Conservation (phyloP, 208 protist species). For the Histomonas meleagridis region DNA sequence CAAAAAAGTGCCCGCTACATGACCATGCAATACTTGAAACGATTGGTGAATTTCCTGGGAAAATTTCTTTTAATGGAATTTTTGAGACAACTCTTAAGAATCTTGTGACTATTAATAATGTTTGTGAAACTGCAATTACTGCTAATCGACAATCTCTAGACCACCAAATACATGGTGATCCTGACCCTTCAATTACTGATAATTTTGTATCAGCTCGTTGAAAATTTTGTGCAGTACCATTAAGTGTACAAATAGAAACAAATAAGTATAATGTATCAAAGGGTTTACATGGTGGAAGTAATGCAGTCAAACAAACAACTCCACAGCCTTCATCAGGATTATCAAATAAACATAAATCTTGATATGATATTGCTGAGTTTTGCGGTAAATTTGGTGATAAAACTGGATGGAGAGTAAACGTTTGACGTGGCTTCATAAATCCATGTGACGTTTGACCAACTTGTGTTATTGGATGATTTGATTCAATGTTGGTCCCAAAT, state of each 20-base stretch:
- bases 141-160: neutral
- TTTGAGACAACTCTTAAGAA: neutral
- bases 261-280: neutral
- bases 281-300: slow-evolving; percentile 19
- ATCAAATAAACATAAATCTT: slow-evolving; percentile 13
- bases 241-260: slow-evolving; percentile 22
- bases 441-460: neutral
- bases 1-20: neutral
- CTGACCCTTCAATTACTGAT: neutral
- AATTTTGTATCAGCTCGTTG: neutral
- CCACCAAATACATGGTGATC: slow-evolving; percentile 27
- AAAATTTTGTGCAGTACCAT: too few relatives aligned
- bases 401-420: neutral
- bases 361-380: neutral
- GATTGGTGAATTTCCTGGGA: neutral
- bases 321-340: slow-evolving; percentile 28
- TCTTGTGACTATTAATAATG: neutral
- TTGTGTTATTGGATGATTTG: slow-evolving; percentile 1
- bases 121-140: slow-evolving; percentile 24
- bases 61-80: neutral
- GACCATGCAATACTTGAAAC: slow-evolving; percentile 23
- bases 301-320: neutral
- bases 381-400: neutral
- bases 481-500: neutral
- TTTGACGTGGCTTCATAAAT: neutral